These are phyloP conservation scores for Phytopythium ostracodes DNA, from an alignment of 352 stramenopile genomes.

Conservation along the genomic window DNA sequence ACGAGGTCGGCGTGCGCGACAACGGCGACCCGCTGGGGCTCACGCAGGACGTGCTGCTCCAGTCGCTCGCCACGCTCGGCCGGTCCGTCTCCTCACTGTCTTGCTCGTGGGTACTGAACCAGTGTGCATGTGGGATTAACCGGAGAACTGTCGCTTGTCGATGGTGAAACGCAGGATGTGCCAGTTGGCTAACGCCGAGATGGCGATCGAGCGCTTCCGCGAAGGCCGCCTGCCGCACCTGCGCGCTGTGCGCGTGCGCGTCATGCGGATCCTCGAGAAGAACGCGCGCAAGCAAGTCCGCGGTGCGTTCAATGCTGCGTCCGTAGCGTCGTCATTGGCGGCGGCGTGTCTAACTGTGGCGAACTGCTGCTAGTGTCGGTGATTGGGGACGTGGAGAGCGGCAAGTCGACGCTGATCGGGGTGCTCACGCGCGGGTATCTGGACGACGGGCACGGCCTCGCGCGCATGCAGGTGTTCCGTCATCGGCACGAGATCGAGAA, in stretches of 20 bases:
- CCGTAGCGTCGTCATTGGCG: background rate
- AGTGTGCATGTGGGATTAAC: no score
- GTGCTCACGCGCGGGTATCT: conserved; percentile 82
- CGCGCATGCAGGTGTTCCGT: conserved; percentile 87
- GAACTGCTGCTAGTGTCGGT: conserved; percentile 77
- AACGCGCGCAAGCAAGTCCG: conserved; percentile 58
- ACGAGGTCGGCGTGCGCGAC: conserved; percentile 86
- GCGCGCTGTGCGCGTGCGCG: conserved; percentile 43
- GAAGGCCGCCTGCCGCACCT: conserved; percentile 24
- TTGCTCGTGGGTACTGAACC: background rate
- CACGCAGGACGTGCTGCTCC: conserved; percentile 52
- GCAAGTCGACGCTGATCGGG: conserved; percentile 88
- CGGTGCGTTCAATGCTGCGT: conserved; percentile 18
- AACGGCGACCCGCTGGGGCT: conserved; percentile 77
- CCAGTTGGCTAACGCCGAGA: conserved; percentile 57
- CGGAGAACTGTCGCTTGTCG: no score
- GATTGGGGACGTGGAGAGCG: conserved; percentile 82
- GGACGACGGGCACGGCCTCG: conserved; percentile 82
- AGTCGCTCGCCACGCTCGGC: conserved; percentile 62
- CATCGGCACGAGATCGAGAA: conserved; percentile 90
- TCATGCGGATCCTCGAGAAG: conserved; percentile 47
- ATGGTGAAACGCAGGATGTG: conserved; percentile 50
- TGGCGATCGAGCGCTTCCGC: conserved; percentile 62
- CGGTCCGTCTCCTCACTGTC: conserved; percentile 17
- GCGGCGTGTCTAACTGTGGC: background rate